phyloP scores from a whole-genome alignment of 2,329 filamentous ascomycete species.

The Aspergillus sergii region DNA sequence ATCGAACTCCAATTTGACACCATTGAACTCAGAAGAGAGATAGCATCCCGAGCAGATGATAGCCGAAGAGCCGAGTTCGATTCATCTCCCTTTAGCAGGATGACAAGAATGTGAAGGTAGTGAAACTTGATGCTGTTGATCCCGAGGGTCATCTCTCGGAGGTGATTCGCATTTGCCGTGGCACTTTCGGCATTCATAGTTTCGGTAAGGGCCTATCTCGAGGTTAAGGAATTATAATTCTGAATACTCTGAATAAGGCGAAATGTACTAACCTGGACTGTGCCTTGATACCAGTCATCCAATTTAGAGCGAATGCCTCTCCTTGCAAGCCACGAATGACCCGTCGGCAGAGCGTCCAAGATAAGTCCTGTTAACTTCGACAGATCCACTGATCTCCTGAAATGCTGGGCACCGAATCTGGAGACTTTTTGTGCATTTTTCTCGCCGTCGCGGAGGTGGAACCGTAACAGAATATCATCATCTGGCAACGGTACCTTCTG shows the following conservation, averaged over 20 bases:
- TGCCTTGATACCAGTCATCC: background rate
- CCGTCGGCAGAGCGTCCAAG: background rate
- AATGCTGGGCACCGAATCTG: background rate
- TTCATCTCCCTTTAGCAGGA: constrained; percentile 12
- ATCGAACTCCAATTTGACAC: constrained; percentile 20
- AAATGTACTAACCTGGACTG: background rate
- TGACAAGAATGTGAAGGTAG: constrained; percentile 10
- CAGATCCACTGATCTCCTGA: background rate
- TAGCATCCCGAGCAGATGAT: constrained; percentile 17
- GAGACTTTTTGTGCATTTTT: background rate
- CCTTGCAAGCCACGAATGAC: background rate
- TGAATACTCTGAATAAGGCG: background rate
- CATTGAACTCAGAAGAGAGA: constrained; percentile 13
- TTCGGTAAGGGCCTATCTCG: background rate
- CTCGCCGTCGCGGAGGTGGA: background rate
- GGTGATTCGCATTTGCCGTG: constrained; percentile 4
- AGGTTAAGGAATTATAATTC: background rate
- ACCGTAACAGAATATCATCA: background rate
- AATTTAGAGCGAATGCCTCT: background rate
- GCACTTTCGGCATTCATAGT: background rate
- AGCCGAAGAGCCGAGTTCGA: background rate
- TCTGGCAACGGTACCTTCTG: constrained; percentile 10
- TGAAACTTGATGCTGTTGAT: constrained; percentile 15
- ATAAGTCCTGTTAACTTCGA: background rate
- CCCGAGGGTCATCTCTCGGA: constrained; percentile 16